Evolutionary conservation across 768 basidiomycete genomes (phyloP).

Genomic region (Mycena amicta): DNA sequence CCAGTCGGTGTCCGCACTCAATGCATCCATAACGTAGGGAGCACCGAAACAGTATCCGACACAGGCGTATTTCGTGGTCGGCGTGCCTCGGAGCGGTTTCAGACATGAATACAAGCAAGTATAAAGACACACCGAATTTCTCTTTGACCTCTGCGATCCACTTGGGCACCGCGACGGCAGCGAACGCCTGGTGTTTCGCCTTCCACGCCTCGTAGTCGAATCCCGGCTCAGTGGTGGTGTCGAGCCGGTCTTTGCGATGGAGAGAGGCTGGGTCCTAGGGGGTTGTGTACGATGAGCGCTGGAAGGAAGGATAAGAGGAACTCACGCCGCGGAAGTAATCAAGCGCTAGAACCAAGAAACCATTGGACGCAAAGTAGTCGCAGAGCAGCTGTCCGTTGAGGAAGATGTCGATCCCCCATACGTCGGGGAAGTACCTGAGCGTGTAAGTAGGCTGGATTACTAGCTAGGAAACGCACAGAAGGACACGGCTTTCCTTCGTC

Average conservation of each 20-base stretch:
- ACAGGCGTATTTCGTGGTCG: slow-evolving; percentile 20
- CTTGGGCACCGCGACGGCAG: slow-evolving; percentile 31
- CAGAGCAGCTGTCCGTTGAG: slow-evolving; percentile 47
- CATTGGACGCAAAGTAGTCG: slow-evolving; percentile 41
- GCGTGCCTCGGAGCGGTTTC: slow-evolving; percentile 5
- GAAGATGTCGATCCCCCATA: slow-evolving; percentile 46
- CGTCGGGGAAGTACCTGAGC: slow-evolving; percentile 47
- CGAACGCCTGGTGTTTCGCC: slow-evolving; percentile 31
- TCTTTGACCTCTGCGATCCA: slow-evolving; percentile 45
- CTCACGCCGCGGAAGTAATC: slow-evolving; percentile 49
- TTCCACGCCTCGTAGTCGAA: slow-evolving; percentile 38
- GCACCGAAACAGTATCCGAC: slow-evolving; percentile 47
- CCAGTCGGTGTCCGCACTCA: slow-evolving; percentile 3
- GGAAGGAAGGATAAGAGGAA: neutral
- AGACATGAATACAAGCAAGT: neutral
- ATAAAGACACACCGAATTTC: slow-evolving; percentile 35
- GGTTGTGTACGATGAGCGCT: neutral
- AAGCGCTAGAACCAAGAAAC: slow-evolving; percentile 44
- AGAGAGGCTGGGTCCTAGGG: slow-evolving; percentile 35
- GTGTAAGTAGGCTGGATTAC: too few relatives aligned
- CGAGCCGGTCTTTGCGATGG: slow-evolving; percentile 27
- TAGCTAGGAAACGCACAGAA: slow-evolving; percentile 13
- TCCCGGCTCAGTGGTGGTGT: slow-evolving; percentile 23
- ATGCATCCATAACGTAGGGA: slow-evolving; percentile 39
- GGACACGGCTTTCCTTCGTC: slow-evolving; percentile 9